These are phyloP conservation scores for Aspergillus mulundensis DNA, from an alignment of 495 filamentous ascomycete species.

Conservation along the genomic window DNA sequence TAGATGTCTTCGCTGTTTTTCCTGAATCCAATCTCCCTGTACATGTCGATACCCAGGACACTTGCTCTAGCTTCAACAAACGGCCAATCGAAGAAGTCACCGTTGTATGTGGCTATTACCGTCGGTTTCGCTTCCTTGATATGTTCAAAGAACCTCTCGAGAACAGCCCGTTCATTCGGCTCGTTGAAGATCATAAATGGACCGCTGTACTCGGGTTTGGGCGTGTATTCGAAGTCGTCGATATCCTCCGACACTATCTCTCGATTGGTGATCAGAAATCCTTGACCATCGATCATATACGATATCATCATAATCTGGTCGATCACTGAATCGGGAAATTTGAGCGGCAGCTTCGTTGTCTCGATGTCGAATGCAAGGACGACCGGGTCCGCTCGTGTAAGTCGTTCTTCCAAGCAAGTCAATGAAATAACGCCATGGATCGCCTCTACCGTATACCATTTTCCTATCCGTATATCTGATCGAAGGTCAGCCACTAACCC, in stretches of 20 bases:
- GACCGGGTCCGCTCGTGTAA: conserved; percentile 87
- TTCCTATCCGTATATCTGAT: conserved; percentile 87
- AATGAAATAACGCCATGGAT: conserved; percentile 84
- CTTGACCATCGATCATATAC: conserved; percentile 99
- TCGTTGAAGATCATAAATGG: conserved; percentile 98
- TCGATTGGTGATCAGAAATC: conserved; percentile 96
- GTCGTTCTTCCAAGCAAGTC: conserved; percentile 79
- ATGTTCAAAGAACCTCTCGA: conserved; percentile 93
- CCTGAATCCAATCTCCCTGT: conserved; percentile 92
- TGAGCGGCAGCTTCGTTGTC: conserved; percentile 91
- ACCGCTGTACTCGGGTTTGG: conserved; percentile 91
- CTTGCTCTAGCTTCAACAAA: conserved; percentile 93
- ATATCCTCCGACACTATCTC: conserved; percentile 99
- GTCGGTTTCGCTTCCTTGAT: conserved; percentile 93
- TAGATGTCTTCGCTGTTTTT: conserved; percentile 95
- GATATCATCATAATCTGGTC: conserved; percentile 99
- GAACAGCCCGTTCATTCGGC: conserved; percentile 78
- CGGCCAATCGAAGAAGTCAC: conserved; percentile 99
- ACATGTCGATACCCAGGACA: conserved; percentile 98
- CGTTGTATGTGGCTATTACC: conserved; percentile 99
- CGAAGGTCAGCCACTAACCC: conserved; percentile 15
- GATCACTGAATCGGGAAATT: conserved; percentile 93
- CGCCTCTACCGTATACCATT: conserved; percentile 94
- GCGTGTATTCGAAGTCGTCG: conserved; percentile 95
- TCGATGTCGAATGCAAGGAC: conserved; percentile 98